Conservation (phyloP, 2,329 filamentous ascomycete species). For the Lachnellula suecica region DNA sequence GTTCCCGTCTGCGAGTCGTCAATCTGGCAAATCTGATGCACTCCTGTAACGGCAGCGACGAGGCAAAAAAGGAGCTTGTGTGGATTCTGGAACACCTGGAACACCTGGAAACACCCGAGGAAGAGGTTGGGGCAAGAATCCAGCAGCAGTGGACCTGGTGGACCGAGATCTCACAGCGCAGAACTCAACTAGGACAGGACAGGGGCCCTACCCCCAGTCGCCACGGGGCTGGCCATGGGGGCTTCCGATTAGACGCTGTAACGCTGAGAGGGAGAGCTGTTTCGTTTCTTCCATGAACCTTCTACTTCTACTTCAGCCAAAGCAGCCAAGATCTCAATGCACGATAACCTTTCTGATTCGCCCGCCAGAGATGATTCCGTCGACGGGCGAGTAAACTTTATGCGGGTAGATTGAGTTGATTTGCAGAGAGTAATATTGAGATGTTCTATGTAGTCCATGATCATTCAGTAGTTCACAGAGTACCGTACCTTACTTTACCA, state of each 20-base stretch:
- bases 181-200: background rate
- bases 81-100: background rate
- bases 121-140: constrained; percentile 29
- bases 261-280: too few species aligned
- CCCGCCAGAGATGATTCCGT: too few species aligned
- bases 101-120: constrained; percentile 32
- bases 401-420: too few species aligned
- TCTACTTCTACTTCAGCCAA: background rate
- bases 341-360: too few species aligned
- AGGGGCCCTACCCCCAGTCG: background rate
- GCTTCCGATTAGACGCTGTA: background rate
- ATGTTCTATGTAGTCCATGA: too few species aligned
- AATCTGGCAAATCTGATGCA: constrained; percentile 34
- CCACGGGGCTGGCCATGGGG: background rate
- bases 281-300: too few species aligned
- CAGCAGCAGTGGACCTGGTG: background rate
- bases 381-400: too few species aligned
- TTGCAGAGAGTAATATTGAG: too few species aligned
- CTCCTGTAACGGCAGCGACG: constrained; percentile 37
- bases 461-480: too few species aligned
- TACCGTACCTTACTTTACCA: too few species aligned
- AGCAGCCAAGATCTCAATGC: background rate
- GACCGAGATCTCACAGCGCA: background rate
- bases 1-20: background rate
- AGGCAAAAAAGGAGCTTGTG: background rate